phyloP scores from a whole-genome alignment of 148 eudicot genomes.

The Rhododendron molle region DNA sequence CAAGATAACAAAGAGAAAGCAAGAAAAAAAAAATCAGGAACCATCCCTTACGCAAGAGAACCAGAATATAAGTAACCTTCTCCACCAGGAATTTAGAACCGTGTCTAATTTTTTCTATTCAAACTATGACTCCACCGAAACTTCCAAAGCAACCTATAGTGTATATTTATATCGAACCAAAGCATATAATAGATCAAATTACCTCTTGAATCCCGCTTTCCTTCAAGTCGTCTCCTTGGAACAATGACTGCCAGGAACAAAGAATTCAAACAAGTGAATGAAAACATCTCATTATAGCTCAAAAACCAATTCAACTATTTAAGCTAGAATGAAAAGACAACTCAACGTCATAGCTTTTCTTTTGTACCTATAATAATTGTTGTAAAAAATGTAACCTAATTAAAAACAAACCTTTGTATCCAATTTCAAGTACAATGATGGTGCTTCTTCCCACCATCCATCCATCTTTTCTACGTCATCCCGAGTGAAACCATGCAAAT shows the following conservation, averaged over 20 bases:
- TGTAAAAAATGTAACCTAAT: neutral
- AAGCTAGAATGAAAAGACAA: neutral
- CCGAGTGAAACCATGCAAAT: slow-evolving; percentile 77
- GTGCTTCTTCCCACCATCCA: slow-evolving; percentile 86
- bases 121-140: neutral
- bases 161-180: neutral
- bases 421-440: slow-evolving; percentile 72
- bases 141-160: neutral
- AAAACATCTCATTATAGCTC: slow-evolving; percentile 1
- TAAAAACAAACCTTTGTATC: slow-evolving; percentile 61
- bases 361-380: neutral
- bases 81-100: neutral
- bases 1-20: neutral
- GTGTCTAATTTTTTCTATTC: neutral
- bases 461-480: slow-evolving; percentile 86
- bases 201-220: slow-evolving; percentile 90
- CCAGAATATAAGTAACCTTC: neutral
- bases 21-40: neutral
- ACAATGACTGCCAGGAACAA: slow-evolving; percentile 53
- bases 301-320: slow-evolving; percentile 7
- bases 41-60: neutral
- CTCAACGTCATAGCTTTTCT: neutral
- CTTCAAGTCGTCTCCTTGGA: slow-evolving; percentile 74
- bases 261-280: slow-evolving; percentile 6
- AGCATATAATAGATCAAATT: slow-evolving; percentile 6